Conservation (phyloP, 2,329 filamentous ascomycete species). For the Pseudophaeomoniella oleicola region DNA sequence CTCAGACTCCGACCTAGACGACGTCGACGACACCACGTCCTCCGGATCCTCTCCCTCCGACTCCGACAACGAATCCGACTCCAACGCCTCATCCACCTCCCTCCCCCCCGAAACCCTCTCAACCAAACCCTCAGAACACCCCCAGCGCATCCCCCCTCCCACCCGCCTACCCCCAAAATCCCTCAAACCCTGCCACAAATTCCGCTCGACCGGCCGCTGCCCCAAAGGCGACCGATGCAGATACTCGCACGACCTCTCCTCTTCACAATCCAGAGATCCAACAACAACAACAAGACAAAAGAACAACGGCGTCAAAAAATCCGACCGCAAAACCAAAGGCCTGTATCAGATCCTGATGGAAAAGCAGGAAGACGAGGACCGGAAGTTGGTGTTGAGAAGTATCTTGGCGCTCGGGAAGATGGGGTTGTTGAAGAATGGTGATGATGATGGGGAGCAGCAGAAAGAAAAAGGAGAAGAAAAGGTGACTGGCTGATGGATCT, state of each 20-base stretch:
- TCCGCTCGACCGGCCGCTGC: conserved; percentile 26
- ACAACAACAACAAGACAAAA: conserved; percentile 13
- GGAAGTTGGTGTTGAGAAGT: conserved; percentile 23
- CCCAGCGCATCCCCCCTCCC: conserved; percentile 24
- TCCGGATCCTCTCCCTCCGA: conserved; percentile 7
- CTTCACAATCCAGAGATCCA: conserved; percentile 12
- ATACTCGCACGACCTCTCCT: conserved; percentile 23
- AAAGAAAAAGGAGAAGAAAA: conserved; percentile 7
- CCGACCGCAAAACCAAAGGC: conserved; percentile 16
- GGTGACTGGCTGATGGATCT: too few species aligned
- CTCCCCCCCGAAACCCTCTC: conserved; percentile 13
- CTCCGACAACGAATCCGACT: conserved; percentile 12
- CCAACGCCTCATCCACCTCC: conserved; percentile 20
- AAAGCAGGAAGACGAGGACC: conserved; percentile 26
- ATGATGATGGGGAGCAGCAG: conserved; percentile 3
- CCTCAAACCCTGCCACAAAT: conserved; percentile 22
- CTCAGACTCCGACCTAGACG: conserved; percentile 7
- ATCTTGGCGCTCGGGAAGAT: conserved; percentile 27
- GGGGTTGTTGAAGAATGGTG: conserved; percentile 20
- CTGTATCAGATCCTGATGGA: conserved; percentile 28
- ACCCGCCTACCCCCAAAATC: conserved; percentile 18
- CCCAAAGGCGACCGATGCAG: conserved; percentile 25
- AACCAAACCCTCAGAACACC: conserved; percentile 24
- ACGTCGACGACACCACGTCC: conserved; percentile 6
- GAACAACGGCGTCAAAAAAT: conserved; percentile 13